Percentiles rank a stretch among this genome's conserved stretches.
These are phyloP conservation scores for Pseudogymnoascus sp. DNA, from an alignment of 2,329 filamentous ascomycete genomes.

Conservation along the genomic window DNA sequence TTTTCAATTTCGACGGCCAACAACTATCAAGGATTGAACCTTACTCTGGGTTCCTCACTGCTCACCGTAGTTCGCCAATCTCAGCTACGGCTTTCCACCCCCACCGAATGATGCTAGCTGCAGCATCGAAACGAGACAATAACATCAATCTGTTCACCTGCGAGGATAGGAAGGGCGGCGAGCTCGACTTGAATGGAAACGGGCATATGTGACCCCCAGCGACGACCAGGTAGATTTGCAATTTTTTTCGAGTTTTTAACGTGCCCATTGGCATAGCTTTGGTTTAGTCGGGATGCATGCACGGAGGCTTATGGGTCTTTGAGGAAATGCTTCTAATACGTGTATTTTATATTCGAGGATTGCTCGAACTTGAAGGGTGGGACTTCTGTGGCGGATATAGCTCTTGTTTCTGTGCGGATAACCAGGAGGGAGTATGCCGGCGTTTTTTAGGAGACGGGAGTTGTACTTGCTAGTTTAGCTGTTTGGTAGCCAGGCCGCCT, in stretches of 20 bases:
- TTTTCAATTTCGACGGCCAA: constrained; percentile 80
- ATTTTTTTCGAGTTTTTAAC: not conserved
- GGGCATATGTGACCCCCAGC: not conserved
- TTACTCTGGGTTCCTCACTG: constrained; percentile 79
- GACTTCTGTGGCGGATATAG: constrained; percentile 1
- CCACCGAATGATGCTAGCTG: constrained; percentile 84
- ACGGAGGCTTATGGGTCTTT: not conserved
- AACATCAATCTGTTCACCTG: constrained; percentile 86
- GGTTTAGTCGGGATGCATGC: not conserved
- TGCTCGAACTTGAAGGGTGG: not conserved
- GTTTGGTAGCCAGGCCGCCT: not conserved
- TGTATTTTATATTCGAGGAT: constrained; percentile 6
- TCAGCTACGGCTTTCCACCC: constrained; percentile 91
- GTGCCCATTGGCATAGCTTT: not conserved
- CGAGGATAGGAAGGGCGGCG: constrained; percentile 38
- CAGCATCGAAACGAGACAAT: constrained; percentile 76
- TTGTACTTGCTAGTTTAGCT: constrained; percentile 9
- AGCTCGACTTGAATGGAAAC: constrained; percentile 3
- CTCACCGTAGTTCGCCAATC: constrained; percentile 74
- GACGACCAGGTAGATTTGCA: not conserved
- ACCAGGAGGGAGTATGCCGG: not conserved
- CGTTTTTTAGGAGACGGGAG: constrained; percentile 5
- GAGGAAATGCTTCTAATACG: not conserved
- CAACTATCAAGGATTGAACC: constrained; percentile 80
- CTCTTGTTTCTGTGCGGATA: constrained; percentile 1